Evolutionary conservation across 2,329 filamentous ascomycete genomes (phyloP), one percentile per base, ranked within the genome.

Genomic region (Lojkania enalia): DNA sequence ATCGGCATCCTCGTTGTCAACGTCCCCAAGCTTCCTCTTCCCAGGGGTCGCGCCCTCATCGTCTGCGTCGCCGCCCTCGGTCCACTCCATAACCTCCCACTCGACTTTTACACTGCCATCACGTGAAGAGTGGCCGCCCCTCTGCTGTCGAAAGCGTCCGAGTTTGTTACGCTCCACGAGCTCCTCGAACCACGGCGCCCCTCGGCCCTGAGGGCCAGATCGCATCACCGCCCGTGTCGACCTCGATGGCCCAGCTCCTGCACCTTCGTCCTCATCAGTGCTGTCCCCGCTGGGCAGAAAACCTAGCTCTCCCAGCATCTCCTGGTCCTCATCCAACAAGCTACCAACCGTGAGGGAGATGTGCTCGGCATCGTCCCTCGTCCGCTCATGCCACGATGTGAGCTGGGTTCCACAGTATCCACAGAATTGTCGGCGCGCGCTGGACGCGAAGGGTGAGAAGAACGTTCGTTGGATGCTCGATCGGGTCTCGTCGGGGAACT

Each of bases 341-440:
- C 86, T 92, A 4, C 88, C 88, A n/a, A 96, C 74, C 0, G 90
- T 87, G 45, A 96, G 75, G 47, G 84, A 85, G 72, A 96, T 90
- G 64, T 81, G 92, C 5, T 90, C 83, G 11, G 86, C 85, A 64
- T 94, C 88, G 39, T 76, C 77, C 1, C 70, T 73, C 0, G 87
- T 86, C 18, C 81, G 71, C 67, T 95, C 90, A 35, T 84, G 86
- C 90, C 90, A 96, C 58, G 86, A 89, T 0, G 86, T 86, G 42
- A 96, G 74, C 11, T 88, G 87, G 0, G 90, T 95, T 40, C 91
- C 91, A 67, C 91, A 96, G 73, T 87, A 95, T 18, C 91, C 91
- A 71, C 91, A 96, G 70, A 96, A 96, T 55, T 90, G 82, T 38
- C 88, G 83, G 64, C 86, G 83, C 58, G 66, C 82, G 80, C 13